Percentiles rank a stretch among this genome's conserved stretches.
phyloP scores from a whole-genome alignment of 257 asterid genomes.

The Oldenlandia corymbosa region DNA sequence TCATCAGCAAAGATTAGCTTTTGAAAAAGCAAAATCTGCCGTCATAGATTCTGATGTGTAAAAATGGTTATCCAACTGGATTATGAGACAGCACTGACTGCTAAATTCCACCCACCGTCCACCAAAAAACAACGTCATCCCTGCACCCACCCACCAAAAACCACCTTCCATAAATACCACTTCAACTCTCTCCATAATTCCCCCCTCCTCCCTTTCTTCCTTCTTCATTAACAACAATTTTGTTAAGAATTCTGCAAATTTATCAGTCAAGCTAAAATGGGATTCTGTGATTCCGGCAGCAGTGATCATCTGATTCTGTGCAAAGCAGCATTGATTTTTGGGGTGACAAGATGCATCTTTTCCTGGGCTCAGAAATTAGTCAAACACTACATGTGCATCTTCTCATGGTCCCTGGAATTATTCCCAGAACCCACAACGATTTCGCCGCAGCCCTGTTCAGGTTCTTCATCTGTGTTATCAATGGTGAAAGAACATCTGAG shows the following conservation, averaged over 20 bases:
- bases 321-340: slow-evolving; percentile 50
- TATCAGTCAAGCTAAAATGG: slow-evolving; percentile 7
- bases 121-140: slow-evolving; percentile 25
- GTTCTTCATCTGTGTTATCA: slow-evolving; percentile 27
- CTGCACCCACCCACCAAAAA: slow-evolving; percentile 1
- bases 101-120: slow-evolving; percentile 17
- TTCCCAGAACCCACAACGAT: background rate
- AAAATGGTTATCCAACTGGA: slow-evolving; percentile 39
- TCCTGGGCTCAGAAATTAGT: slow-evolving; percentile 35
- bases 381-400: slow-evolving; percentile 20
- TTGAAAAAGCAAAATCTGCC: slow-evolving; percentile 23
- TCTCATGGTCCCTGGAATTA: slow-evolving; percentile 17
- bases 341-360: slow-evolving; percentile 49
- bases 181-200: slow-evolving; percentile 21
- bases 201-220: slow-evolving; percentile 29
- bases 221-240: background rate
- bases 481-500: slow-evolving; percentile 33
- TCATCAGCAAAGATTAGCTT: slow-evolving; percentile 24
- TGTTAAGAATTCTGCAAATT: background rate
- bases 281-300: slow-evolving; percentile 13
- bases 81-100: slow-evolving; percentile 24
- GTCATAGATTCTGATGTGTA: slow-evolving; percentile 40
- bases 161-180: slow-evolving; percentile 27
- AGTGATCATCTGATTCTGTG: slow-evolving; percentile 44
- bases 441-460: slow-evolving; percentile 5